Base-by-base conservation (phyloP, 306 rosid genomes). In the Prunus fruticosa region DNA sequence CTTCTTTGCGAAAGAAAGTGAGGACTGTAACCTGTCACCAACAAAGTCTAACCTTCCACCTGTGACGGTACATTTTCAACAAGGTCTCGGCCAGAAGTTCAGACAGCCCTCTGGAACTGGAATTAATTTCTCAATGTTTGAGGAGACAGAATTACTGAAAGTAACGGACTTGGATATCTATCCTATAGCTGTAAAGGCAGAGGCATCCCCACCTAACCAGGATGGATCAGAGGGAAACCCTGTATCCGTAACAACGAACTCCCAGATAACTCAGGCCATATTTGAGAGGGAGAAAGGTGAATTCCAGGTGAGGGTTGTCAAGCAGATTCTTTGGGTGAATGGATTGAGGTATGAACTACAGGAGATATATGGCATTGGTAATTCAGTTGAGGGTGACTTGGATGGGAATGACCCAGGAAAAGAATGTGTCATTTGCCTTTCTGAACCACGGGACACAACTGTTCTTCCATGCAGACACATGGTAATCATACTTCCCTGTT, bases 401-500 rank as follows among this genome's bases (percentile, higher is more conserved):
- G 99, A 92, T 74, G 93, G 89, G 57, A 92, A 89, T 78, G 98
- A 96, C 78, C 92, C 90, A 0, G 99, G 98, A 73, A 96, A 92
- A 87, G 99, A 96, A 82, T 96, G 99, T 9, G 99, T 91, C 79
- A 96, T 96, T 83, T 96, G 99, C 90, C 81, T 96, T 80, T 96
- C 99, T 18, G 99, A 96, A 69, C 99, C 99, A 63, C 86, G 91
- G 58, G 97, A 96, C 82, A 96, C 99, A 23, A 88, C 98, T 22
- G 94, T 89, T 67, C 99, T 96, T 82, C 99, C 99, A 4, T 96
- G 99, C 86, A 91, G 99, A 66, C 99, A 96, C 86, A 96, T 96
- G 99, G 99, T 96, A 95, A 87, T 83, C 47, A 57, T 75, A n/a
- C 25, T 47, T 65, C 32, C 28, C 58, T 23, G 69, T 18, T 67